A percentile compares a stretch with the other conserved stretches of the same genome.
Conservation (phyloP, 2,329 filamentous ascomycete genomes). For the Macroventuria anomochaeta region DNA sequence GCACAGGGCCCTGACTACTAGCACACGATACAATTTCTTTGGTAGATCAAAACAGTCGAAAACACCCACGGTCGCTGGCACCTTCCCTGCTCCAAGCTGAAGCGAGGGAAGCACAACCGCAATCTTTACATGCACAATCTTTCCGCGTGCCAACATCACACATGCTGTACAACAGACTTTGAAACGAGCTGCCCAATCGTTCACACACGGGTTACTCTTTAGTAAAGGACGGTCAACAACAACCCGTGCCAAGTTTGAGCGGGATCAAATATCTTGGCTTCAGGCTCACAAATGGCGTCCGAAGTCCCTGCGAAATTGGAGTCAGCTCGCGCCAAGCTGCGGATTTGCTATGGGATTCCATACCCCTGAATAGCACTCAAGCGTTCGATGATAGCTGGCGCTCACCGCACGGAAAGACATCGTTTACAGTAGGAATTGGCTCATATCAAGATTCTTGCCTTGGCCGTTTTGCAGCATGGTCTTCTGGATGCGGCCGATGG, state of each 20-base stretch:
- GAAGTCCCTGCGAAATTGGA: constrained; percentile 18
- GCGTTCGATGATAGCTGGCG: constrained; percentile 12
- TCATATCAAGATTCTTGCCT: constrained; percentile 18
- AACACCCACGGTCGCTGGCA: not conserved
- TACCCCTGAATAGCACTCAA: constrained; percentile 14
- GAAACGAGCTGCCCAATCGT: constrained; percentile 3
- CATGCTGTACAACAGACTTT: constrained; percentile 13
- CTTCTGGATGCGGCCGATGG: constrained; percentile 7
- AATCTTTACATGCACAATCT: constrained; percentile 1
- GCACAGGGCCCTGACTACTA: not conserved
- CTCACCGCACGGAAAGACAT: not conserved
- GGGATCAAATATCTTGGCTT: constrained; percentile 23
- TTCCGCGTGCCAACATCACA: constrained; percentile 2
- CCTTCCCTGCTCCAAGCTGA: constrained; percentile 10
- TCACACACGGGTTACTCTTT: not conserved
- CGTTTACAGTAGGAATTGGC: not conserved
- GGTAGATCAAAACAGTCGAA: not conserved
- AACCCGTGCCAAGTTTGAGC: constrained; percentile 15
- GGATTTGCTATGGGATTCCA: constrained; percentile 5
- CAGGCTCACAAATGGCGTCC: constrained; percentile 4
- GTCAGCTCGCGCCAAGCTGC: constrained; percentile 15
- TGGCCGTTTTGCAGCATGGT: constrained; percentile 18
- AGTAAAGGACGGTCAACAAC: constrained; percentile 2
- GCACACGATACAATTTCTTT: not conserved
- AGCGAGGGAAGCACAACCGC: constrained; percentile 16